A percentile compares a stretch with the other conserved stretches of the same genome.
Conservation (phyloP, 305 asterid species). For the Fraxinus xanthoxyloides region DNA sequence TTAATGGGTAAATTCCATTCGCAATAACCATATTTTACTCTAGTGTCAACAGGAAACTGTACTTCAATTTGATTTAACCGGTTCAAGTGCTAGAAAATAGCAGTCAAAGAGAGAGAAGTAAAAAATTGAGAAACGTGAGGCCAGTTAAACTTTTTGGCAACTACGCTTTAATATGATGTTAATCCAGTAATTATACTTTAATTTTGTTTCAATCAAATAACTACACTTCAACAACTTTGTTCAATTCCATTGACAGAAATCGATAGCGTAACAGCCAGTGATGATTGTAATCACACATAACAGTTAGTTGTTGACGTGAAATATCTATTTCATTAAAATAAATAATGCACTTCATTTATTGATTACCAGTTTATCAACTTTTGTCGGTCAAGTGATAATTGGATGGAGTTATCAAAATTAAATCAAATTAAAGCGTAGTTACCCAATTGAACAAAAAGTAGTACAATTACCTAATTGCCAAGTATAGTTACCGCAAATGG, state of each 20-base stretch:
- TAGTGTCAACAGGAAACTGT: not conserved
- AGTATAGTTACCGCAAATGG: not conserved
- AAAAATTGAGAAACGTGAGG: not conserved
- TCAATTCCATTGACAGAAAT: not conserved
- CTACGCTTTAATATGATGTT: not conserved
- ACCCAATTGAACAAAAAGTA: not conserved
- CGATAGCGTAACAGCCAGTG: not conserved
- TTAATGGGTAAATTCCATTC: not conserved
- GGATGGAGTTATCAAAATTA: not conserved
- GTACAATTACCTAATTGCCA: not conserved
- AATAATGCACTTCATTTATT: not conserved
- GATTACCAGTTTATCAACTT: not conserved
- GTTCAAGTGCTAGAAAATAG: not conserved
- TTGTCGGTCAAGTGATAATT: not conserved
- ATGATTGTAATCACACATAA: not conserved
- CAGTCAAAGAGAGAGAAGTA: not conserved
- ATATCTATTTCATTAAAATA: not conserved
- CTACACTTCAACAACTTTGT: not conserved
- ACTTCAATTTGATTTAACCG: not conserved
- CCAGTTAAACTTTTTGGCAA: too few relatives aligned
- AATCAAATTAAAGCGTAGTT: not conserved
- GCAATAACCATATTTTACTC: not conserved
- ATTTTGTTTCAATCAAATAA: not conserved
- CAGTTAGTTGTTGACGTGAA: not conserved
- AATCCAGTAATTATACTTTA: not conserved